Evolutionary conservation across 192 early-diverging fungal species (phyloP).

Genomic region (Coemansia nantahalensis): DNA sequence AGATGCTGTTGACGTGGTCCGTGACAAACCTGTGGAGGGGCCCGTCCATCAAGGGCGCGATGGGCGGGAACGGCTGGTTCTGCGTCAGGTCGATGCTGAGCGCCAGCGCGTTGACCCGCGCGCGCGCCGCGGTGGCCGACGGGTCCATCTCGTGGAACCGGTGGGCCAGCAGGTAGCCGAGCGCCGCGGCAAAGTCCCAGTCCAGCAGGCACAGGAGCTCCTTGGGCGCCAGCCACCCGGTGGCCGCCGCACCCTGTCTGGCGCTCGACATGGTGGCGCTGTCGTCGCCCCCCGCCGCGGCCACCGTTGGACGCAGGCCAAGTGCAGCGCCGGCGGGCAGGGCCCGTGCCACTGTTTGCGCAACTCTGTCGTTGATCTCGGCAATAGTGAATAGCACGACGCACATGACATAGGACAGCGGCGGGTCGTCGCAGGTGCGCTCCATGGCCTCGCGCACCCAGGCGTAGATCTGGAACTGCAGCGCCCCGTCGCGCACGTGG

Average conservation of each 20-base stretch:
- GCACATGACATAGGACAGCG: constrained; percentile 29
- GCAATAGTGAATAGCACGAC: constrained; percentile 39
- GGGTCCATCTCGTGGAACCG: constrained; percentile 17
- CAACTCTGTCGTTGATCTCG: constrained; percentile 35
- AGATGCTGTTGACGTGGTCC: constrained; percentile 18
- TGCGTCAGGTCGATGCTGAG: constrained; percentile 22
- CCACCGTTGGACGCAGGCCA: neutral
- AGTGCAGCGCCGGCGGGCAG: neutral
- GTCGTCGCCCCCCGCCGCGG: neutral
- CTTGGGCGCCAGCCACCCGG: constrained; percentile 6
- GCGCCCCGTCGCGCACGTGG: constrained; percentile 8
- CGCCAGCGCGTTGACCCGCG: constrained; percentile 26
- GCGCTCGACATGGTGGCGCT: constrained; percentile 3
- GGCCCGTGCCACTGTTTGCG: neutral
- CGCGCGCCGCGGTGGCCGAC: constrained; percentile 19
- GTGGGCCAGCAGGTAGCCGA: constrained; percentile 35
- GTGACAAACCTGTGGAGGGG: constrained; percentile 30
- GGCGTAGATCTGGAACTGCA: constrained; percentile 50
- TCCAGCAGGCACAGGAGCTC: constrained; percentile 35
- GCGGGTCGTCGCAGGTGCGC: neutral
- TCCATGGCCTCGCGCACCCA: constrained; percentile 21
- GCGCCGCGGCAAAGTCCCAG: constrained; percentile 49
- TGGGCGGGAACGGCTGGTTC: constrained; percentile 30
- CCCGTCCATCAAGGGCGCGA: constrained; percentile 29
- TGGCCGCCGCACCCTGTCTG: neutral